Evolutionary conservation across 768 basidiomycete species (phyloP), one percentile per base, ranked within the genome.

Genomic region (Trametes cingulata): DNA sequence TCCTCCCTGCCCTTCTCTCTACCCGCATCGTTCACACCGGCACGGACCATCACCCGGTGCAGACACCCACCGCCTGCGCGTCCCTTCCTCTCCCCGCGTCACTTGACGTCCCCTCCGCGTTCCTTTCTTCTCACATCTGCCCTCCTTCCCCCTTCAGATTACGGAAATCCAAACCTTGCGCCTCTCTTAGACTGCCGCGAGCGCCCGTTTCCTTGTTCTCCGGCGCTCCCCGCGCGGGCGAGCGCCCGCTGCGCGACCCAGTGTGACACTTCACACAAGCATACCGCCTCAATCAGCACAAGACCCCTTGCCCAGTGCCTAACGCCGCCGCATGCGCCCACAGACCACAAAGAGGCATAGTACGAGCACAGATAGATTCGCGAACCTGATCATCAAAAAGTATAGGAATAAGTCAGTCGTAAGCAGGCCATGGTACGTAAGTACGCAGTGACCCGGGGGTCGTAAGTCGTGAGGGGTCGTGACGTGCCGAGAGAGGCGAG

Each of bases 381-480:
- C 48, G 22, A 42, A 35, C 25, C 33, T 56, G 61, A 57, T 55
- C 57, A 64, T 58, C 65, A 66, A 56, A 66, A 56, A n/a, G 53
- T 56, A 66, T 58, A 62, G 60, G 58, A 68, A 68, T 67, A 71
- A 69, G 63, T 69, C 62, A 69, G 55, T 65, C 67, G 57, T 65
- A 56, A 63, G 36, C 46, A 36, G 52, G 52, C 47, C 19, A 33
- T 24, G 40, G 62, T 61, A 64, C 63, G 61, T 67, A 65, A 66
- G 43, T 51, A 52, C 40, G 50, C 54, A 20, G n/a, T 39, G 22
- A 29, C 50, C 50, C 47, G 50, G 36, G 29, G 55, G 65, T 68
- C 68, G 64, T 69, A 52, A 68, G 63, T 71, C 70, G 62, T 71
- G 49, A 71, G 62, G 24, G 63, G 66, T 63, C 66, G 65, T 60